phyloP scores from a whole-genome alignment of 1,139 yeast genomes.

The Blastobotrys proliferans region DNA sequence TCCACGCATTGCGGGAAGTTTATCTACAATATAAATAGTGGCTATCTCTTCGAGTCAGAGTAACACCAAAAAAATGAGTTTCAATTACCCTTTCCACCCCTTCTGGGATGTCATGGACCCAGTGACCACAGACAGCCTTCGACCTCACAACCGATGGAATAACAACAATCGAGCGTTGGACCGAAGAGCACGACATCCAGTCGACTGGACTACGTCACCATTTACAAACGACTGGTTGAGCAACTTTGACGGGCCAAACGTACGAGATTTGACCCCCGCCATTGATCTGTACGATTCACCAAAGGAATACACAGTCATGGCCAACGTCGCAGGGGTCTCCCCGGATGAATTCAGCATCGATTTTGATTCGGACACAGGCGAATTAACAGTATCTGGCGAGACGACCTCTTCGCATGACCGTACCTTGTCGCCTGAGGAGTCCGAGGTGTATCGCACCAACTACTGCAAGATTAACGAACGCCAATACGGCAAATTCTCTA shows the following conservation, averaged over 20 bases:
- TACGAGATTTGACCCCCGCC: too few relatives aligned
- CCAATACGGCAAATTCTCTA: conserved; percentile 44
- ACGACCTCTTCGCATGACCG: conserved; percentile 6
- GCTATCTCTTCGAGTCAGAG: too few relatives aligned
- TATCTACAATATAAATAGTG: too few relatives aligned
- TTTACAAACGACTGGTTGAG: neutral
- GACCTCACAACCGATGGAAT: too few relatives aligned
- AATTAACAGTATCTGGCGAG: conserved; percentile 25
- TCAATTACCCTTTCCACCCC: conserved; percentile 10
- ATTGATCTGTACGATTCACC: conserved; percentile 50
- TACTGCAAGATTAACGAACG: conserved; percentile 18
- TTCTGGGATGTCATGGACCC: conserved; percentile 12
- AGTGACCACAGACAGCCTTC: conserved; percentile 1
- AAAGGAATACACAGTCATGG: conserved; percentile 42
- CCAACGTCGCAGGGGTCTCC: conserved; percentile 53
- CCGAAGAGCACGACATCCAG: too few relatives aligned
- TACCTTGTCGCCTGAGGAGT: neutral
- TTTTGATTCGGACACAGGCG: conserved; percentile 42
- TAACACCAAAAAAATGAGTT: too few relatives aligned
- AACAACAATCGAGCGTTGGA: too few relatives aligned
- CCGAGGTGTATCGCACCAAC: conserved; percentile 3
- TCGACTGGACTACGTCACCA: too few relatives aligned
- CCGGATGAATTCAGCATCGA: conserved; percentile 50
- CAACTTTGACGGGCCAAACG: neutral
- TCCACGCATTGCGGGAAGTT: too few relatives aligned